Evolutionary conservation across 305 asterid genomes (phyloP).

Genomic region (Salvia sclarea): DNA sequence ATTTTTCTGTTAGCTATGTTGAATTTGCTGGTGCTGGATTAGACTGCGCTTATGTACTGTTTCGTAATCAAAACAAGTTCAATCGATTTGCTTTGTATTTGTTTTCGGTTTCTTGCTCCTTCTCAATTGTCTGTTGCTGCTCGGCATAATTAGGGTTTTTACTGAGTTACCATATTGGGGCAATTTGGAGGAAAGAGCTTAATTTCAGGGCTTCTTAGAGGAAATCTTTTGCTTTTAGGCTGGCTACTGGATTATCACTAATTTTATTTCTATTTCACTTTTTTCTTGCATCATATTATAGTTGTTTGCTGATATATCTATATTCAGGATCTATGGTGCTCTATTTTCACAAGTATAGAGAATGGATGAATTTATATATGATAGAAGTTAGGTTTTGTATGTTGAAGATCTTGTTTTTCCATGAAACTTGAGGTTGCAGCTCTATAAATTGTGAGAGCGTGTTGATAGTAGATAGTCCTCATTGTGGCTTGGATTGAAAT

Average conservation of each 20-base stretch:
- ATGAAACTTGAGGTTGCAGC: not conserved
- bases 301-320: not conserved
- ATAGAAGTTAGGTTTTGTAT: not conserved
- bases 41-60: conserved; percentile 2
- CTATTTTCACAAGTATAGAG: not conserved
- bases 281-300: not conserved
- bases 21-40: conserved; percentile 16
- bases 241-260: not conserved
- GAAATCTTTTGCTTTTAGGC: not conserved
- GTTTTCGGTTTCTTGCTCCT: not conserved
- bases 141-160: not conserved
- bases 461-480: not conserved
- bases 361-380: not conserved
- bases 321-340: not conserved
- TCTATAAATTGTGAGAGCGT: not conserved
- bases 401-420: not conserved
- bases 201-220: not conserved
- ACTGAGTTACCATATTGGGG: not conserved
- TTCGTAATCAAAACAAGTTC: conserved; percentile 9
- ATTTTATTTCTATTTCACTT: not conserved
- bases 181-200: not conserved
- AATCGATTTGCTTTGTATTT: not conserved
- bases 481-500: not conserved
- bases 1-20: conserved; percentile 15
- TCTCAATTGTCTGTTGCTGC: not conserved